Evolutionary conservation across 352 stramenopile genomes (phyloP), one percentile per base, ranked within the genome.

Genomic region (Lagenidium sp.): DNA sequence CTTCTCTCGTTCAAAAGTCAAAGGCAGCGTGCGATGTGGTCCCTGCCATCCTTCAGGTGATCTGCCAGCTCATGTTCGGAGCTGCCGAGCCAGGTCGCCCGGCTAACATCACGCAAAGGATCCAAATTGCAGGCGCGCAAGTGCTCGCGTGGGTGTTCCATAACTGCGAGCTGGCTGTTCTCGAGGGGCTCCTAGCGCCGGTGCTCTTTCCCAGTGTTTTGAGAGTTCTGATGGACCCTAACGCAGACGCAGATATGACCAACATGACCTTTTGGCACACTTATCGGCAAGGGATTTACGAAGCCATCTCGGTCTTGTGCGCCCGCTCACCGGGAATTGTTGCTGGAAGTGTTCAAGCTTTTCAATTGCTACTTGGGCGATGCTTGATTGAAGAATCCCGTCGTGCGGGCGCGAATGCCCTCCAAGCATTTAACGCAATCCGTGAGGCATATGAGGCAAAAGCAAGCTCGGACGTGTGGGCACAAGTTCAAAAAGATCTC

Each of bases 41-140:
- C 23, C 79, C 79, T 0, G 50, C 72, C 30, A 74, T 87, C 48
- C 41, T 91, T 18, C 75, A 88, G 44, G 36, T 88, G 20, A 54
- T 91, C 13, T 91, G 76, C 36, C 71, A 87, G 32, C 56, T 87
- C 15, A 79, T 91, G 69, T 88, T 82, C 49, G 79, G 66, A n/a
- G n/a, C n/a, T n/a, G 47, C 55, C 3, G 71, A 84, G 28, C 19
- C 61, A 3, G 62, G 41, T 1, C 63, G 77, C 10, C 65, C 74
- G 4, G 56, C 49, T 22, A 77, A 68, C 38, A 57, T 90, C 22
- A 44, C 56, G 1, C 75, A 70, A 44, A 76, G 76, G 26, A 73
- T 91, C 36, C 76, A 79, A 32, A 36, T 89, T n/a, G 65, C 60
- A 4, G 82, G 66, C 8, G 56, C 83, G 6, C 44, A 67, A 6